Base-by-base conservation (phyloP, 2,329 filamentous ascomycete genomes). In the Microsporum canis region DNA sequence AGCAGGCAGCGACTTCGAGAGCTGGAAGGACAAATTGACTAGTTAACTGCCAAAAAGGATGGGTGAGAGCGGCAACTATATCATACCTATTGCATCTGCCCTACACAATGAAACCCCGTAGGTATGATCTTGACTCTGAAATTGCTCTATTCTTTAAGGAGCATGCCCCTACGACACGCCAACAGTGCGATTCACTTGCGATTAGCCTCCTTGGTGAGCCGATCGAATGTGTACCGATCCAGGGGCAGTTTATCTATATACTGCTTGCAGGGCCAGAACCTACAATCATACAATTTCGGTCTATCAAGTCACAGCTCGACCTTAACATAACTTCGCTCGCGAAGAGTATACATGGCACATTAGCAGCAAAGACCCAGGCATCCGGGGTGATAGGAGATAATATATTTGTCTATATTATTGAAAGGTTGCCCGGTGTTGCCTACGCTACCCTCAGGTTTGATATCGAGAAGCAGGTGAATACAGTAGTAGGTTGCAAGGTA, bases 221-320 rank as follows among this genome's bases (percentile, higher is more conserved):
- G 8, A 38, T 62, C n/a, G 33, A 36, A 17, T 57, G 56, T 31
- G 36, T 62, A 17, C 39, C 61, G 47, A 60, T 62, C 10, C 61
- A 62, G 49, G 61, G 61, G n/a, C 58, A 41, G 14, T 62, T 60
- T 39, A 62, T 57, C 47, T 62, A 62, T 57, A 62, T 57, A 34
- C 34, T 62, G 7, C 55, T 57, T 39, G 55, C 14, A 14, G 55
- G 55, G 1, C 55, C 17, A 5, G 23, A 57, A 10, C 38, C 55
- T 5, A 57, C 29, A 10, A 39, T 62, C 33, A 33, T 60, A 36
- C 61, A 62, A 49, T 62, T 62, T 41, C 61, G 61, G 29, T 58
- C 51, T 58, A 39, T 17, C 34, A 58, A 57, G 29, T 59, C 58
- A 14, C 45, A 58, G 55, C 61, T 62, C 39, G 58, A 62, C 23